Evolutionary conservation across 2,329 filamentous ascomycete genomes (phyloP), one percentile per base, ranked within the genome.

Genomic region (Xylaria sp.): DNA sequence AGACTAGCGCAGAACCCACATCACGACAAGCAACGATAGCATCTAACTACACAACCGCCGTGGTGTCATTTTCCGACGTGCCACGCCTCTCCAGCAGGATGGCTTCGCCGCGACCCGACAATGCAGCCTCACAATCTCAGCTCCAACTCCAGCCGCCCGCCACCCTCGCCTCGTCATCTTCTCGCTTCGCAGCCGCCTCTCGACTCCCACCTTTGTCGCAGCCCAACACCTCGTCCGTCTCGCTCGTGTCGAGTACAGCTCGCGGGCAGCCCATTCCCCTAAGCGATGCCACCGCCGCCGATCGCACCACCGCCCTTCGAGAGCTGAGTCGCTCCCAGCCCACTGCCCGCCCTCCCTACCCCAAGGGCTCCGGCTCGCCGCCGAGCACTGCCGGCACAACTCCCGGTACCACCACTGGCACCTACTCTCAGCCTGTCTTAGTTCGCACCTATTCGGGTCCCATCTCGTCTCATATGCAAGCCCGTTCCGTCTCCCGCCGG

Each of bases 361-460:
- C 85, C 67, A 86, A 88, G 77, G 86, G 86, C 28, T 84, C 85
- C 13, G 85, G 57, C 20, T 60, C 67, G 28, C 64, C 64, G 17
- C 64, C 67, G 20, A 67, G 56, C 60, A 59, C 85, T 11, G 83
- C 87, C 20, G 82, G 85, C 74, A 88, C 80, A 78, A 87, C 72
- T 44, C 76, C 75, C 31, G 74, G 71, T 64, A 77, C 75, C 31
- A 77, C 76, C 28, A 76, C 76, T 40, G 75, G 83, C 71, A 89
- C 87, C 46, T 89, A 88, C 74, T 89, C 86, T 3, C 87, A 90
- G 70, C 89, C 89, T n/a, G 87, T 90, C 65, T 86, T 90, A 46
- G 89, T 90, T 28, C 84, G 88, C 66, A 90, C 88, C 58, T 90
- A 90, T 75, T 88, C 86, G 51, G 85, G 86, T 1, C 83, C 82